A percentile compares a stretch with the other conserved stretches of the same genome.
Evolutionary conservation across 331 rosid species (phyloP).

Genomic region (Quercus lobata): DNA sequence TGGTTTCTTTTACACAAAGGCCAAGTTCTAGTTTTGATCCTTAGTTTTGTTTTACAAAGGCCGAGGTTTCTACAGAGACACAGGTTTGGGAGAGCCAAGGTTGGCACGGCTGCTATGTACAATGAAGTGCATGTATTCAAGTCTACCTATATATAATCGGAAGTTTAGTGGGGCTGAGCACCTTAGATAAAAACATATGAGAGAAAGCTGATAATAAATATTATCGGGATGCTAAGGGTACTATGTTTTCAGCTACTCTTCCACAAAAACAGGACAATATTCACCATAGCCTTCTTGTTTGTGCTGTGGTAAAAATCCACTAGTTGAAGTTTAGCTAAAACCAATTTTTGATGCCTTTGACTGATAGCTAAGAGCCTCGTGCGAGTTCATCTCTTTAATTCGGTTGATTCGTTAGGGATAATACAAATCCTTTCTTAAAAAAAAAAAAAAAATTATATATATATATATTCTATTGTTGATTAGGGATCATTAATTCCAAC

Average conservation of each 20-base stretch:
- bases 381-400: too few relatives aligned
- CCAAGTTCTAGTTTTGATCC: too few relatives aligned
- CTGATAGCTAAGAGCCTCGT: conserved; percentile 15
- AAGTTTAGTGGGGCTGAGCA: neutral
- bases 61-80: too few relatives aligned
- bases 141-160: too few relatives aligned
- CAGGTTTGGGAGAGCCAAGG: too few relatives aligned
- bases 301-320: neutral
- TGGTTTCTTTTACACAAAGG: too few relatives aligned
- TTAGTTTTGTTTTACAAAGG: too few relatives aligned
- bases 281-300: neutral
- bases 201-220: neutral
- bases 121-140: too few relatives aligned
- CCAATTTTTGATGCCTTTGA: neutral
- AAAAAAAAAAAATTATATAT: too few relatives aligned
- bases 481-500: too few relatives aligned
- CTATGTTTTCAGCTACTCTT: conserved; percentile 11
- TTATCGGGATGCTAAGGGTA: neutral
- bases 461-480: too few relatives aligned
- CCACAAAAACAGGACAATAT: neutral
- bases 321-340: conserved; percentile 19
- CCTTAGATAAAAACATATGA: neutral
- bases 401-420: neutral
- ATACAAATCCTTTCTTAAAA: neutral
- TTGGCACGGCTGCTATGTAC: too few relatives aligned